Evolutionary conservation across 805 yeast species (phyloP).

Genomic region (Zygotorulaspora danielsina): DNA sequence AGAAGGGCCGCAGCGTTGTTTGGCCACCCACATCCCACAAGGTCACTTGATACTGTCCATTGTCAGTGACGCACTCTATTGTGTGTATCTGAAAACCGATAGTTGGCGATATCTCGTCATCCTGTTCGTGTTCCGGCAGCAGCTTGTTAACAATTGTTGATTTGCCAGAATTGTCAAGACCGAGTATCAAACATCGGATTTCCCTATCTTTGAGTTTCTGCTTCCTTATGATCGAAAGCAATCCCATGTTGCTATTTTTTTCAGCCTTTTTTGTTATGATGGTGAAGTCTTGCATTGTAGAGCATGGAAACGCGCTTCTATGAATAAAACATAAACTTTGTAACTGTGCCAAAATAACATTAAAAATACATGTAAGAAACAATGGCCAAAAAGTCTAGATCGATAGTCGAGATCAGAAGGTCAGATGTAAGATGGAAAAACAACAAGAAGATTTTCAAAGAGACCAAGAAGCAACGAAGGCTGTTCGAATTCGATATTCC

Average conservation of each 20-base stretch:
- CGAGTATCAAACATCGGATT: constrained; percentile 68
- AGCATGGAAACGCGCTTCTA: background rate
- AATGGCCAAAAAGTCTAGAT: constrained; percentile 7
- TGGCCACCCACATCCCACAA: constrained; percentile 96
- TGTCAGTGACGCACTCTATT: constrained; percentile 19
- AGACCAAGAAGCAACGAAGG: constrained; percentile 24
- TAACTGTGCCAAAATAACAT: background rate
- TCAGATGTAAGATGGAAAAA: constrained; percentile 14
- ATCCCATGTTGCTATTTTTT: constrained; percentile 61
- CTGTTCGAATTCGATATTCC: constrained; percentile 29
- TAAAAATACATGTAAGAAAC: background rate
- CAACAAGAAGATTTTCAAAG: background rate
- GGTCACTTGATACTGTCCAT: constrained; percentile 37
- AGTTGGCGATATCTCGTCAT: constrained; percentile 70
- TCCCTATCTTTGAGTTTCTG: constrained; percentile 79
- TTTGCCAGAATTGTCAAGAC: constrained; percentile 89
- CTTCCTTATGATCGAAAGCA: constrained; percentile 71
- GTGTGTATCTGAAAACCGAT: constrained; percentile 84
- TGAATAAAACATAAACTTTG: background rate
- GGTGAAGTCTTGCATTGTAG: background rate
- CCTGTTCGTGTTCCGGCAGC: constrained; percentile 39
- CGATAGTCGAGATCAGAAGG: constrained; percentile 17
- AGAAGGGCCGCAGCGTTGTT: constrained; percentile 71
- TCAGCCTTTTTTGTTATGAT: background rate
- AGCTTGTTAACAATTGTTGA: constrained; percentile 70